Evolutionary conservation across 805 yeast species (phyloP).

Genomic region (Kuraishia borneana): DNA sequence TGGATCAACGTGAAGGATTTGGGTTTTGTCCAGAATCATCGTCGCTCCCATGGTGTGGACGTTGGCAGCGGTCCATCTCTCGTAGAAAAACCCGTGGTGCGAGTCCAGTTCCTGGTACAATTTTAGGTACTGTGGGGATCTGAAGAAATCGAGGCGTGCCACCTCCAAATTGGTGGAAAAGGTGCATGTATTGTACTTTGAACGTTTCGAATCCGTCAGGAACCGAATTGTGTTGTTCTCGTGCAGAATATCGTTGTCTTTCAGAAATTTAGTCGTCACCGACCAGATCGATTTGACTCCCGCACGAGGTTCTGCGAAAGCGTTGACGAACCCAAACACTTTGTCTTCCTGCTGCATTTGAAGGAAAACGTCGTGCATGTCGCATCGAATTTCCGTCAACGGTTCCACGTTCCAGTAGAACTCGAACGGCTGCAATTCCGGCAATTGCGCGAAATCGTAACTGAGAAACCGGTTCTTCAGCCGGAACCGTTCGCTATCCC

Average conservation of each 20-base stretch:
- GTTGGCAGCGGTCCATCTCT: conserved; percentile 51
- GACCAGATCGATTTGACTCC: conserved; percentile 24
- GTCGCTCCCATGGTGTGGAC: conserved; percentile 27
- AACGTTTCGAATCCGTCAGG: conserved; percentile 24
- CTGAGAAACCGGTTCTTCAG: conserved; percentile 46
- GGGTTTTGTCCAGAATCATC: conserved; percentile 27
- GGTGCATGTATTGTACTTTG: conserved; percentile 36
- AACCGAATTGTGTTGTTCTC: conserved; percentile 28
- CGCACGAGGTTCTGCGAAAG: conserved; percentile 13
- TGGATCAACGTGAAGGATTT: conserved; percentile 42
- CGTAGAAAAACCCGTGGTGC: conserved; percentile 44
- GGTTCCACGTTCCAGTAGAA: conserved; percentile 54
- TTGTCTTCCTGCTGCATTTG: conserved; percentile 25
- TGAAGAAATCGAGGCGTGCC: conserved; percentile 36
- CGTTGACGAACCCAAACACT: conserved; percentile 29
- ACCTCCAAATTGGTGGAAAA: conserved; percentile 54
- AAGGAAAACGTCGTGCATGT: conserved; percentile 43
- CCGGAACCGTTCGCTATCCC: conserved; percentile 31
- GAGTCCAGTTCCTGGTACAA: conserved; percentile 35
- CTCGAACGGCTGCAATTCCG: conserved; percentile 29
- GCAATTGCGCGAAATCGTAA: conserved; percentile 30
- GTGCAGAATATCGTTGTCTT: conserved; percentile 23
- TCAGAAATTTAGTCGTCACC: conserved; percentile 30
- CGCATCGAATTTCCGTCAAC: conserved; percentile 40
- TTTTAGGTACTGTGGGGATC: conserved; percentile 31